Conservation (phyloP, 176 grass and related monocot species). For the Zoysia pacifica region DNA sequence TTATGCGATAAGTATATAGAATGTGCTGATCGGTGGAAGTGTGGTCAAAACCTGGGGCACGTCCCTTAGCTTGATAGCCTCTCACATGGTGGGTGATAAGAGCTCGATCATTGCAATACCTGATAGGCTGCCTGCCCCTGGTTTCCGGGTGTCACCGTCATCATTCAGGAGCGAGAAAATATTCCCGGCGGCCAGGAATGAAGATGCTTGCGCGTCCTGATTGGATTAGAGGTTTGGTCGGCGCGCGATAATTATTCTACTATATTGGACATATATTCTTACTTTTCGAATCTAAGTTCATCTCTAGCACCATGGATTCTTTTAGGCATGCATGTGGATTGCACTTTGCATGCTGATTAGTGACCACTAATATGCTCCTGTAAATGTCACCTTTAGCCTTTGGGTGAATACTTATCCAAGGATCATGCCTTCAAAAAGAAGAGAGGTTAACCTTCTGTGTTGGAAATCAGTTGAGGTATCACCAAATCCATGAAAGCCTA, state of each 20-base stretch:
- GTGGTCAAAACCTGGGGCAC: slow-evolving; percentile 23
- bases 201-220: slow-evolving; percentile 16
- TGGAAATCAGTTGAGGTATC: too few relatives aligned
- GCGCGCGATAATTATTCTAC: neutral
- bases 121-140: neutral
- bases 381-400: too few relatives aligned
- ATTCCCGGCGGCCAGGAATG: slow-evolving; percentile 4
- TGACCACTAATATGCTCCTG: neutral
- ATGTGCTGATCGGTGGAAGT: neutral
- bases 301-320: too few relatives aligned
- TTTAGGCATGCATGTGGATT: neutral
- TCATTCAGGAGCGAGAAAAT: slow-evolving; percentile 15
- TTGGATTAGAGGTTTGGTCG: slow-evolving; percentile 9
- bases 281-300: too few relatives aligned
- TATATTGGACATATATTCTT: neutral
- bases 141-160: slow-evolving; percentile 2
- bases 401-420: too few relatives aligned
- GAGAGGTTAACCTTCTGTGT: too few relatives aligned
- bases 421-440: too few relatives aligned
- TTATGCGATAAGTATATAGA: neutral
- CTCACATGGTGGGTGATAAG: slow-evolving; percentile 35
- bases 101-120: neutral
- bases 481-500: too few relatives aligned
- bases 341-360: neutral
- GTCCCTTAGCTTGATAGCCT: slow-evolving; percentile 22